These are phyloP conservation scores for Rhamnella rubrinervis DNA, from an alignment of 331 rosid genomes.

Conservation along the genomic window DNA sequence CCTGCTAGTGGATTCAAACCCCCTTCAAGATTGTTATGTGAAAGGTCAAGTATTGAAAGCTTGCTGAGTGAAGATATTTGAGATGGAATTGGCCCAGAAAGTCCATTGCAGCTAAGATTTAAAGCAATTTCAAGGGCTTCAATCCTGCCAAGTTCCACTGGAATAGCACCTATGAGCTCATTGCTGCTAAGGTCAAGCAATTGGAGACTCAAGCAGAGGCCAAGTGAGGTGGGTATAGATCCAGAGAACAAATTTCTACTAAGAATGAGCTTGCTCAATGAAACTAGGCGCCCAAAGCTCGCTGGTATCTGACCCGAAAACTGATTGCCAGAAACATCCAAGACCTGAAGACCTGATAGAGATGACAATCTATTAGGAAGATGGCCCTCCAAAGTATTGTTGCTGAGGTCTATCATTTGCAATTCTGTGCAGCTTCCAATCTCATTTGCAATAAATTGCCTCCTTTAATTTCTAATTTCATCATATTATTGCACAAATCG, in stretches of 20 bases:
- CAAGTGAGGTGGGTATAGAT: conserved; percentile 64
- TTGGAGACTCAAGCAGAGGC: conserved; percentile 70
- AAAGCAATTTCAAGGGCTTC: conserved; percentile 78
- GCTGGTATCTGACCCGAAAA: conserved; percentile 61
- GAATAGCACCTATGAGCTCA: conserved; percentile 62
- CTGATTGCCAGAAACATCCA: conserved; percentile 69
- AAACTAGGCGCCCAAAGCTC: conserved; percentile 68
- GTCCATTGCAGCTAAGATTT: conserved; percentile 74
- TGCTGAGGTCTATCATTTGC: conserved; percentile 85
- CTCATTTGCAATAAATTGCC: conserved; percentile 55
- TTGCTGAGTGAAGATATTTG: conserved; percentile 71
- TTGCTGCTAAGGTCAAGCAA: conserved; percentile 88
- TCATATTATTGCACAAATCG: too few species aligned
- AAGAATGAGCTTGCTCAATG: conserved; percentile 66
- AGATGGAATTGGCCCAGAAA: conserved; percentile 68
- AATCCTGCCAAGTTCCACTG: conserved; percentile 59
- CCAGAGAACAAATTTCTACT: conserved; percentile 70
- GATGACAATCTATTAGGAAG: conserved; percentile 71
- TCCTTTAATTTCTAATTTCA: too few species aligned
- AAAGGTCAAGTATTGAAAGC: conserved; percentile 78
- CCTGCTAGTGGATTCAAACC: conserved; percentile 57
- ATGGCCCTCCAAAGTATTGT: conserved; percentile 64
- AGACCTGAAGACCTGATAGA: conserved; percentile 67
- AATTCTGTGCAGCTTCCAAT: conserved; percentile 66
- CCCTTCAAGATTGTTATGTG: conserved; percentile 83